Base-by-base conservation (phyloP, 2,329 filamentous ascomycete genomes). In the Mycosphaerella arachidis region DNA sequence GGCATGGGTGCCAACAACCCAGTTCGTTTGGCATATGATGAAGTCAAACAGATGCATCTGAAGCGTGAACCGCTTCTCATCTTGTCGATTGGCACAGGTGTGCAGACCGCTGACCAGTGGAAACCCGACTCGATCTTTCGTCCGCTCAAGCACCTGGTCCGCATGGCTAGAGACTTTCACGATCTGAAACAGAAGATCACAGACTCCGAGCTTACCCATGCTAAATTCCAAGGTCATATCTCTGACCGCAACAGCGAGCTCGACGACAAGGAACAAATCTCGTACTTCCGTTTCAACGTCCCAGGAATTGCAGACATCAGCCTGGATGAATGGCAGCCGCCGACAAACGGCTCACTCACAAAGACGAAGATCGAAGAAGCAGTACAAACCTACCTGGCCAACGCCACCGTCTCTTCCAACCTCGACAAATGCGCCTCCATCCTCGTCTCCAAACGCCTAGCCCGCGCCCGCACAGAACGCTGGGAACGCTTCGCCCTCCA, bases 1-100 rank as follows among this genome's bases (percentile, higher is more conserved):
- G 66, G 60, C 2, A 13, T 63, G 6, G 63, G 56, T 1, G n/a
- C 46, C 7, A 66, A 67, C 50, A 67, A 67, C 45, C 64, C 66
- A 4, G 40, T 63, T 2, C 12, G 30, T 3, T 33, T 65, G 16
- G 65, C 63, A 0, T 62, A 57, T 29, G 37, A 60, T 7, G 65
- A 66, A 24, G 57, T 66, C 2, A 35, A 48, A 16, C 64, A 66
- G 37, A 61, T 64, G 52, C 62, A 66, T 43, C 30, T 33, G 5
- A 48, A 48, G 18, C 50, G 60, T n/a, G 51, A 48, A 7, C 65
- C 65, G 6, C 16, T 16, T 4, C 31, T 67, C 5, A 43, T 67
- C 1, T 40, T 66, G 1, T 63, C 60, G 13, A 58, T 67, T 18
- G 65, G 65, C 27, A 66, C 63, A 2, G 63, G 65, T 2, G 16